Evolutionary conservation across 2,329 filamentous ascomycete species (phyloP).

Genomic region (Fusarium acutatum): DNA sequence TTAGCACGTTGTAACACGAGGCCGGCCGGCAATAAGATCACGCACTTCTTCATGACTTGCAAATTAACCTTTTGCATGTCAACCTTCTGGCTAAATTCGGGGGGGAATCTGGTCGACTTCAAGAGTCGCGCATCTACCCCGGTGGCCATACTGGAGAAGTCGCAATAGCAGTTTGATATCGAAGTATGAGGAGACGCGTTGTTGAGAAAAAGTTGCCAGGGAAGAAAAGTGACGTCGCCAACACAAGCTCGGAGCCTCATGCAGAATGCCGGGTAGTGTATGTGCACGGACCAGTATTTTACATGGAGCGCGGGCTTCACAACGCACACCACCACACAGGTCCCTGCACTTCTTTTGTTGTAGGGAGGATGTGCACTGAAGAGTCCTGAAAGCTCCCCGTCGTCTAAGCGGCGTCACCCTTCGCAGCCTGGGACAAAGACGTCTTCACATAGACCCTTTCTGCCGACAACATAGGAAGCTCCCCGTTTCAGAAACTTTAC

Average conservation of each 20-base stretch:
- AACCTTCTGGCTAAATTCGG: constrained; percentile 93
- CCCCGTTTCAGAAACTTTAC: neutral
- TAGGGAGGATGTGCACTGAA: constrained; percentile 8
- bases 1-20: constrained; percentile 16
- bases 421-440: constrained; percentile 20
- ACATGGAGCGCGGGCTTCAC: neutral
- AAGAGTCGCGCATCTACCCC: constrained; percentile 90
- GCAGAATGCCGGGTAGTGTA: neutral
- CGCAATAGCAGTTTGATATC: constrained; percentile 25
- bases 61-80: constrained; percentile 98
- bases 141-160: constrained; percentile 70
- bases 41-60: constrained; percentile 96
- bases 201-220: constrained; percentile 32
- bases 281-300: constrained; percentile 23
- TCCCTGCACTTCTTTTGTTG: neutral
- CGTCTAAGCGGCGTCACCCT: constrained; percentile 32
- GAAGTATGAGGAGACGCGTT: constrained; percentile 23
- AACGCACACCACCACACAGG: neutral
- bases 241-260: constrained; percentile 4
- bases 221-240: constrained; percentile 46
- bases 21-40: constrained; percentile 23
- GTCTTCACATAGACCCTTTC: constrained; percentile 9
- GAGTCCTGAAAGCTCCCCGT: constrained; percentile 2
- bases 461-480: neutral
- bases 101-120: constrained; percentile 90